Percentiles rank a stretch among this genome's conserved stretches.
phyloP scores from a whole-genome alignment of 371 early-diverging fungal genomes.

The Mortierella sp. region DNA sequence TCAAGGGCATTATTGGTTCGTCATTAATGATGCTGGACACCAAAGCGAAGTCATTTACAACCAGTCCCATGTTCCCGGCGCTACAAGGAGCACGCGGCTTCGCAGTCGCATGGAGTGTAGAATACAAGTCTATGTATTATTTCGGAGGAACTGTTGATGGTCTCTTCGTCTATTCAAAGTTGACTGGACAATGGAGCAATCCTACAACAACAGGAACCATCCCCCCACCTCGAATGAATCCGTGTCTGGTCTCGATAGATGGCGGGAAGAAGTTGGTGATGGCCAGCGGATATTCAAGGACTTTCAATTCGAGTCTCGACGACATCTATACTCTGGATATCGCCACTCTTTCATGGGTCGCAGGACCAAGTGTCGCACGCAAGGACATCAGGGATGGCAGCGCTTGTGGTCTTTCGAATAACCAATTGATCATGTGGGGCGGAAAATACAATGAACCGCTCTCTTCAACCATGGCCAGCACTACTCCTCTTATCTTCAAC shows the following conservation, averaged over 20 bases:
- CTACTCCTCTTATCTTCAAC: not conserved
- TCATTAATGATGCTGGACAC: not conserved
- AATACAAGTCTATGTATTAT: not conserved
- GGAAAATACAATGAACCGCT: not conserved
- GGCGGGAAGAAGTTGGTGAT: conserved; percentile 20
- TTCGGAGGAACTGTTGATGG: not conserved
- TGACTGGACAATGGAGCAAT: not conserved
- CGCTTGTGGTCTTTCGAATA: conserved; percentile 31
- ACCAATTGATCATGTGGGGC: conserved; percentile 29
- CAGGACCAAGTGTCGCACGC: conserved; percentile 1
- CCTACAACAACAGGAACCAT: not conserved
- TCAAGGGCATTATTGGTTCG: not conserved
- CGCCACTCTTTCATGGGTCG: conserved; percentile 24
- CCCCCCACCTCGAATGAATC: not conserved
- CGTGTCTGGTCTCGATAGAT: conserved; percentile 18
- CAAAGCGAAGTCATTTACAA: not conserved
- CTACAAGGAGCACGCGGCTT: not conserved
- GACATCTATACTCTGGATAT: conserved; percentile 27
- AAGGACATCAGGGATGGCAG: conserved; percentile 1
- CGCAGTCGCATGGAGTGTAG: conserved; percentile 7
- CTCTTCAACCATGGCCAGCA: not conserved
- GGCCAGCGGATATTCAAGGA: conserved; percentile 13
- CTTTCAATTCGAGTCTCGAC: not conserved
- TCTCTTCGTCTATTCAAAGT: not conserved
- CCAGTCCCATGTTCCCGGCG: not conserved